A percentile compares a stretch with the other conserved stretches of the same genome.
phyloP scores from a whole-genome alignment of 75 land plant species.

The Isoetes taiwanensis region DNA sequence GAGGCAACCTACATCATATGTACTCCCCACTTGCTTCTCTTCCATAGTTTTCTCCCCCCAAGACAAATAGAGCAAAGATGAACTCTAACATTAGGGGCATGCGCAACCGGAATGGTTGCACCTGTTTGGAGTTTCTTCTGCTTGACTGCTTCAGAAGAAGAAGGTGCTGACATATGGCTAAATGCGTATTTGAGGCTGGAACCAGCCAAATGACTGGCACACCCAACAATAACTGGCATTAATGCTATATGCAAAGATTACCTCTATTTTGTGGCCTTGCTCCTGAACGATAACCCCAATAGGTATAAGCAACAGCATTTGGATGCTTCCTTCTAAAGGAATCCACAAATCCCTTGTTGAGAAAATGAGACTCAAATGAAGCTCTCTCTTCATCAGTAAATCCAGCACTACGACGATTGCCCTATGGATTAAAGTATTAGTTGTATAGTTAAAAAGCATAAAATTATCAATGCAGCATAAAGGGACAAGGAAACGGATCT shows the following conservation, averaged over 20 bases:
- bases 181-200: no score
- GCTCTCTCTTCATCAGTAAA: conserved; percentile 70
- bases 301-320: conserved; percentile 59
- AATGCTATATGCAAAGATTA: conserved; percentile 10
- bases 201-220: no score
- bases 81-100: no score
- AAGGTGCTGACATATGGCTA: no score
- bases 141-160: no score
- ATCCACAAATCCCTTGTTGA: conserved; percentile 63
- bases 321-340: conserved; percentile 67
- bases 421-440: conserved; percentile 23
- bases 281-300: conserved; percentile 78
- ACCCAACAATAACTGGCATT: no score
- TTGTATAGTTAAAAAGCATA: background rate
- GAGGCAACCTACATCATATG: no score
- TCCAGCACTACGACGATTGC: conserved; percentile 78
- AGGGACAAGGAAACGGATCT: conserved; percentile 14
- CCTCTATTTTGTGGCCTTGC: conserved; percentile 67
- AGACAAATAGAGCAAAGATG: no score
- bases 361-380: conserved; percentile 54
- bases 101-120: no score
- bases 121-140: no score
- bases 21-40: no score
- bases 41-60: no score
- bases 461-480: background rate